Percentiles rank a stretch among this genome's conserved stretches.
Evolutionary conservation across 2,329 filamentous ascomycete genomes (phyloP).

Genomic region (Fusarium falciforme): DNA sequence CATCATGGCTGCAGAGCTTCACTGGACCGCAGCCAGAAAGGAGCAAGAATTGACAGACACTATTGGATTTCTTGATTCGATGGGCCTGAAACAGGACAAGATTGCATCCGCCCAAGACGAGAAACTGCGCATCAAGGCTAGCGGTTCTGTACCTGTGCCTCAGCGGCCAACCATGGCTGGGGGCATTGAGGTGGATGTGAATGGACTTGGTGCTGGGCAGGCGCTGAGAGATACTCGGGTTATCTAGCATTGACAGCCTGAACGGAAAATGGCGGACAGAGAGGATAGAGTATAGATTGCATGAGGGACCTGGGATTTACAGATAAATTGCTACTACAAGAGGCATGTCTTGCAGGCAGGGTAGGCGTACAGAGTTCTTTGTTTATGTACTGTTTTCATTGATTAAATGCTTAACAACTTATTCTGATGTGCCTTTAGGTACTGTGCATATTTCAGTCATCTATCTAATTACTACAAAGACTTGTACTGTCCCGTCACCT

Average conservation of each 20-base stretch:
- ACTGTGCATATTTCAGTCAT: background rate
- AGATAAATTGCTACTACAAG: background rate
- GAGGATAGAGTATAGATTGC: background rate
- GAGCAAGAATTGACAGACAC: slow-evolving; percentile 67
- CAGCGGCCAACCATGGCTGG: slow-evolving; percentile 16
- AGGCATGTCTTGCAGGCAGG: background rate
- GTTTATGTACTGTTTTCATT: background rate
- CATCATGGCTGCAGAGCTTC: slow-evolving; percentile 76
- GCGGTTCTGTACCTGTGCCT: background rate
- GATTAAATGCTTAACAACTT: background rate
- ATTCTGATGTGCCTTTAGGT: background rate
- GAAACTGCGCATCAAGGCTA: background rate
- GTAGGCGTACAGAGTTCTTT: background rate
- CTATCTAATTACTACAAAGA: background rate
- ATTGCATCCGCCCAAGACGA: slow-evolving; percentile 34
- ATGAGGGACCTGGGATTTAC: background rate
- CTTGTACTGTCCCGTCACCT: background rate
- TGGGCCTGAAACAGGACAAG: slow-evolving; percentile 54
- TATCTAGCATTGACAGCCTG: background rate
- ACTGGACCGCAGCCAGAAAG: slow-evolving; percentile 71
- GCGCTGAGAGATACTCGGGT: slow-evolving; percentile 23
- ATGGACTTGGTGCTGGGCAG: slow-evolving; percentile 24
- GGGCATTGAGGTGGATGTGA: slow-evolving; percentile 28
- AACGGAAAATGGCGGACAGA: background rate
- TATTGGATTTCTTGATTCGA: slow-evolving; percentile 56